Evolutionary conservation across 2,329 filamentous ascomycete genomes (phyloP).

Genomic region (Colletotrichum costaricense): DNA sequence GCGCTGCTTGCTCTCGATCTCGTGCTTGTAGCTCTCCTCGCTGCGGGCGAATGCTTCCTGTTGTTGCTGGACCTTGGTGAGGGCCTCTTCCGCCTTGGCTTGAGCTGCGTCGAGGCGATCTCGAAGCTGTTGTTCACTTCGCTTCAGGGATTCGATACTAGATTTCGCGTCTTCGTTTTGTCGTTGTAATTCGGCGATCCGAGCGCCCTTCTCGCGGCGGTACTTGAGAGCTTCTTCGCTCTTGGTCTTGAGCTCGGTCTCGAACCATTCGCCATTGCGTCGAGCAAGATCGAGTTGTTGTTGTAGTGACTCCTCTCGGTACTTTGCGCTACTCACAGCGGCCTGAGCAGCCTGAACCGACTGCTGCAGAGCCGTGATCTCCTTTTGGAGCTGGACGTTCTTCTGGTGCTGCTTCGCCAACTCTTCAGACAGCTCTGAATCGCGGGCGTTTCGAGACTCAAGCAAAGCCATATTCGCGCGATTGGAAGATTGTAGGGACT

Average conservation of each 20-base stretch:
- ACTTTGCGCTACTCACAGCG: conserved; percentile 83
- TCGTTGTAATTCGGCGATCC: conserved; percentile 88
- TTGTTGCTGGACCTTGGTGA: conserved; percentile 84
- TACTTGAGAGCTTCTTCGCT: conserved; percentile 87
- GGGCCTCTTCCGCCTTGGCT: conserved; percentile 86
- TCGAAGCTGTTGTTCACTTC: conserved; percentile 83
- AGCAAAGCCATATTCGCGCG: conserved; percentile 90
- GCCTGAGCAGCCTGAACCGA: conserved; percentile 85
- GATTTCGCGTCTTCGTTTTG: conserved; percentile 87
- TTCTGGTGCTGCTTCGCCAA: conserved; percentile 91
- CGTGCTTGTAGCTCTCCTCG: conserved; percentile 88
- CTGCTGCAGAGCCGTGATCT: conserved; percentile 85
- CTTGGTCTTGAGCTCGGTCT: conserved; percentile 91
- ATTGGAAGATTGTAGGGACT: conserved; percentile 90
- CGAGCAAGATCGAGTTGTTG: conserved; percentile 91
- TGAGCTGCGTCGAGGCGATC: conserved; percentile 86
- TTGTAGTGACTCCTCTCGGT: conserved; percentile 88
- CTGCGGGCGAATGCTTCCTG: conserved; percentile 84
- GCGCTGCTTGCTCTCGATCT: conserved; percentile 83
- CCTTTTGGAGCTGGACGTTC: conserved; percentile 83
- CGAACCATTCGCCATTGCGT: conserved; percentile 93
- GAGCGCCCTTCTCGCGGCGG: conserved; percentile 93
- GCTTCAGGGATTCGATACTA: conserved; percentile 80
- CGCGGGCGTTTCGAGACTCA: conserved; percentile 88
- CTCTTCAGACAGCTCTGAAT: conserved; percentile 87